phyloP scores from a whole-genome alignment of 2,329 filamentous ascomycete genomes.

The Penicillium sp. region DNA sequence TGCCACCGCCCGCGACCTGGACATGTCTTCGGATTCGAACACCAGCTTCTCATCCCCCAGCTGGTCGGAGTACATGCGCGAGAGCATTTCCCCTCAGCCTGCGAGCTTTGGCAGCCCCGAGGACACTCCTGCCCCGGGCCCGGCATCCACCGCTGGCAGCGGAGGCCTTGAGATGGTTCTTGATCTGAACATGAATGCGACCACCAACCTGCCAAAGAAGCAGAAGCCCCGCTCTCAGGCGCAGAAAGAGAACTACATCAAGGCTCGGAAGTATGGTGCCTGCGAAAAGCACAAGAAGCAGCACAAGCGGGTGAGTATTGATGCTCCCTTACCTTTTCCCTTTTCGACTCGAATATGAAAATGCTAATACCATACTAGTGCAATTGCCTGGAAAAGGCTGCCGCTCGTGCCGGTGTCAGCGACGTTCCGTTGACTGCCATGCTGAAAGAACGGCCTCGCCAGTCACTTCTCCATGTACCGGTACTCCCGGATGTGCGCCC shows the following conservation, averaged over 20 bases:
- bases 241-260: conserved; percentile 49
- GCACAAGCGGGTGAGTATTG: conserved; percentile 44
- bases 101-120: conserved; percentile 25
- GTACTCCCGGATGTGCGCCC: conserved; percentile 11
- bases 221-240: conserved; percentile 47
- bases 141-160: conserved; percentile 16
- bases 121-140: conserved; percentile 22
- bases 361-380: conserved; percentile 35
- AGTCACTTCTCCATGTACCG: conserved; percentile 1
- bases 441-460: conserved; percentile 13
- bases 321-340: not conserved
- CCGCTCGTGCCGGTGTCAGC: conserved; percentile 22
- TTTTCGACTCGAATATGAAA: not conserved
- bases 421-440: conserved; percentile 19
- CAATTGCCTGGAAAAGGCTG: conserved; percentile 45
- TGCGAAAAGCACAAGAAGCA: conserved; percentile 50
- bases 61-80: conserved; percentile 36
- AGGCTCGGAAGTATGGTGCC: conserved; percentile 47
- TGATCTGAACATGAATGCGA: conserved; percentile 49
- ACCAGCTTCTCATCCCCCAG: conserved; percentile 37
- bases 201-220: conserved; percentile 46
- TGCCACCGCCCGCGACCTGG: conserved; percentile 30
- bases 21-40: conserved; percentile 34
- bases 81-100: conserved; percentile 29
- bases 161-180: conserved; percentile 44